Conservation (phyloP, 225 moss, liverwort and hornwort species). For the Climacium dendroides region DNA sequence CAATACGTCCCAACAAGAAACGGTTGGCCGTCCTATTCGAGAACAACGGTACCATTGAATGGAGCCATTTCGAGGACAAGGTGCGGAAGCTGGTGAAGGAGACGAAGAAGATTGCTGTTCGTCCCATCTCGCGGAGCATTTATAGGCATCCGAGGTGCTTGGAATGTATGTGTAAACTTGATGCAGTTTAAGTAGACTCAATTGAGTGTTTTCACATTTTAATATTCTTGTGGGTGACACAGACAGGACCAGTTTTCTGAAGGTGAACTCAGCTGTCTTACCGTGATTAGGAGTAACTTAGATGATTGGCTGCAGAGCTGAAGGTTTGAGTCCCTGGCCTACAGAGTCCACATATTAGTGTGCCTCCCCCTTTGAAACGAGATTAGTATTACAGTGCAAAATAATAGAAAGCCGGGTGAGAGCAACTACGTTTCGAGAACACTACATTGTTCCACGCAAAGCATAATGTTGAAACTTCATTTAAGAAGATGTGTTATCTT, state of each 20-base stretch:
- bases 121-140: constrained; percentile 61
- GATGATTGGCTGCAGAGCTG: background rate
- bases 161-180: constrained; percentile 76
- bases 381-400: background rate
- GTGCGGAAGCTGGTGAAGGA: constrained; percentile 71
- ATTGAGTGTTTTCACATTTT: background rate
- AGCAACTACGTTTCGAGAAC: background rate
- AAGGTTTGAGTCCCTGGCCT: background rate
- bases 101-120: constrained; percentile 44
- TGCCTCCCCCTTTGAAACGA: background rate
- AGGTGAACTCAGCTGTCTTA: background rate
- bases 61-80: constrained; percentile 73
- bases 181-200: background rate
- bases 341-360: background rate
- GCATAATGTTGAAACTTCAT: background rate
- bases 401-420: background rate
- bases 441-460: background rate
- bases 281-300: background rate
- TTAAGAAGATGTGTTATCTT: background rate
- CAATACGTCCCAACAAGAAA: constrained; percentile 73
- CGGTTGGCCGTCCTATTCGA: constrained; percentile 47
- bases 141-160: constrained; percentile 73
- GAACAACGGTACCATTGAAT: constrained; percentile 51
- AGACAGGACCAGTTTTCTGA: background rate
- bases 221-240: background rate